Evolutionary conservation across 768 basidiomycete species (phyloP), one percentile per base, ranked within the genome.

Genomic region (Boletus sp.): DNA sequence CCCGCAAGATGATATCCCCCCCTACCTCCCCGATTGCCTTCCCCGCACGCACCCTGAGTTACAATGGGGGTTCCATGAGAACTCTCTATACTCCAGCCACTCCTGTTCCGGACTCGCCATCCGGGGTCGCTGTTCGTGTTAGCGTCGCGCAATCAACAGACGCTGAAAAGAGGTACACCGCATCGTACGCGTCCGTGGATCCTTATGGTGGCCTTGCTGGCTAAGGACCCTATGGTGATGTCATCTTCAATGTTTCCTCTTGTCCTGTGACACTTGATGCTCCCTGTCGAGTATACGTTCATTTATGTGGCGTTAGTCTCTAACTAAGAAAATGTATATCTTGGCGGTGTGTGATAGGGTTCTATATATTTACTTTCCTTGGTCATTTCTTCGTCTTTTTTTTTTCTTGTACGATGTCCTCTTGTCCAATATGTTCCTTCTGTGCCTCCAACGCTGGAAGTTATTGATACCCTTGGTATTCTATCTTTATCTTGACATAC

Each of bases 1-100:
- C 76, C 29, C 76, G 80, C 59, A 73, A 71, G 45, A 64, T 69
- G 14, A 59, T 64, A 11, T 74, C 73, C 28, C 73, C 72, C 58
- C 71, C 73, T 46, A 62, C 67, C 33, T 65, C 71, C 3, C 60
- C 72, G 14, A 64, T 74, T 14, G 58, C 71, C 18, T 74, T 71
- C 52, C 71, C 71, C 11, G 42, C 60, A 2, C 73, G 65, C 24
- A 50, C 61, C 28, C 62, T 64, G 39, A 69, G 62, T 49, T 66
- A 62, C 50, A 54, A 63, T 36, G 56, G 71, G 7, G 55, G 62
- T 33, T 62, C 59, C 17, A 73, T 69, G 69, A 67, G 73, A 44
- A 63, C 62, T 3, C 65, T 72, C 35, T 72, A 72, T 45, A 55
- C 64, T 14, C 63, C 72, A 28, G 61, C 56, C 24, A 28, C 56